phyloP scores from a whole-genome alignment of 192 early-diverging fungal species.

The Gryganskiella cystojenkinii region DNA sequence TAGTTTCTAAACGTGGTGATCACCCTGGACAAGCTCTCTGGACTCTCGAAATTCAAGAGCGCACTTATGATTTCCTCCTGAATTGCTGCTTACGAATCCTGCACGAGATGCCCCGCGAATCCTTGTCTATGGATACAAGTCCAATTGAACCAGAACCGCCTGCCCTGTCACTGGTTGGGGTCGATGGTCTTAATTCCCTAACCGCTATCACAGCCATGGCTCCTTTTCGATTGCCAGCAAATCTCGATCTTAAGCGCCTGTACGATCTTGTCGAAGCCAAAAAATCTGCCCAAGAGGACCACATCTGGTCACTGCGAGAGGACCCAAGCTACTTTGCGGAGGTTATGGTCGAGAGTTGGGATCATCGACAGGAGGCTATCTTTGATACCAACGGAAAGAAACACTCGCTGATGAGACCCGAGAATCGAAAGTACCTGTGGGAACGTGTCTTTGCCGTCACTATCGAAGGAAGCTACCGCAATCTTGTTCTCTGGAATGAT shows the following conservation, averaged over 20 bases:
- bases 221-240: slow-evolving; percentile 23
- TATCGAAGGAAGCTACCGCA: slow-evolving; percentile 13
- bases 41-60: slow-evolving; percentile 34
- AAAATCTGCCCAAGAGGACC: slow-evolving; percentile 30
- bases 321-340: slow-evolving; percentile 38
- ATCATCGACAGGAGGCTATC: slow-evolving; percentile 36
- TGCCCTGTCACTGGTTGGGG: slow-evolving; percentile 26
- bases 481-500: slow-evolving; percentile 18
- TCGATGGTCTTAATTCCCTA: slow-evolving; percentile 7
- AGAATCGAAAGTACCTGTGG: slow-evolving; percentile 22
- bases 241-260: slow-evolving; percentile 23
- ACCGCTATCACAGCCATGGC: slow-evolving; percentile 12
- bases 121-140: slow-evolving; percentile 13
- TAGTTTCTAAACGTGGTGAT: slow-evolving; percentile 13
- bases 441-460: slow-evolving; percentile 21
- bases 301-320: slow-evolving; percentile 40
- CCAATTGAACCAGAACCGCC: slow-evolving; percentile 29
- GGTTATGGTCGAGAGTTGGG: slow-evolving; percentile 27
- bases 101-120: slow-evolving; percentile 22
- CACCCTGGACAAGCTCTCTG: slow-evolving; percentile 23
- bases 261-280: slow-evolving; percentile 29
- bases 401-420: slow-evolving; percentile 33
- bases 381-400: slow-evolving; percentile 14
- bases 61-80: slow-evolving; percentile 27
- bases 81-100: slow-evolving; percentile 35